Conservation (phyloP, 1,284 basidiomycete species). For the Rhizoctonia solani region DNA sequence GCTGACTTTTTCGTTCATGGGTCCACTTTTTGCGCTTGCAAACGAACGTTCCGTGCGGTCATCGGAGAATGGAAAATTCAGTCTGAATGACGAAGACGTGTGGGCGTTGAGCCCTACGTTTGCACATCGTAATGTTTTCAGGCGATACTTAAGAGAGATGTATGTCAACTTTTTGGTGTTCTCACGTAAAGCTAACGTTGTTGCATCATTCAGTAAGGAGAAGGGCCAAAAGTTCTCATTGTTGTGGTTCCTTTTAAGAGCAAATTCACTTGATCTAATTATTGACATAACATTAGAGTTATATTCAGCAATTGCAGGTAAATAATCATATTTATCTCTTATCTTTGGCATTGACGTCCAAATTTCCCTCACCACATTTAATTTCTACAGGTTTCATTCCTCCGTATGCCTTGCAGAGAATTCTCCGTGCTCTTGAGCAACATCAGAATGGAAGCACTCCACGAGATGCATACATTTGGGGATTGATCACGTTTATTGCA, state of each 20-base stretch:
- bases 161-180: neutral
- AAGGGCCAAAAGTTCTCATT: conserved; percentile 48
- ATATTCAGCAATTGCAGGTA: conserved; percentile 57
- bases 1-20: conserved; percentile 76
- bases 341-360: neutral
- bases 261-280: conserved; percentile 74
- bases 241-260: conserved; percentile 65
- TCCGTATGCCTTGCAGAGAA: conserved; percentile 40
- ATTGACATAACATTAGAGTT: conserved; percentile 60
- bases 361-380: neutral
- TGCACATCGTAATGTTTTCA: conserved; percentile 66
- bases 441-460: conserved; percentile 2
- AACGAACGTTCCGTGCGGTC: conserved; percentile 26
- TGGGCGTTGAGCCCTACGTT: conserved; percentile 50
- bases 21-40: conserved; percentile 64
- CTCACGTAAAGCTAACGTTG: conserved; percentile 29
- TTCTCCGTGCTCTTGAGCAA: conserved; percentile 41
- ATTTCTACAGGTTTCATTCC: conserved; percentile 50
- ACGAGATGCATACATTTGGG: conserved; percentile 40
- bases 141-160: conserved; percentile 52
- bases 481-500: conserved; percentile 42
- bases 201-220: conserved; percentile 44
- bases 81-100: conserved; percentile 69
- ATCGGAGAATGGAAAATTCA: conserved; percentile 48
- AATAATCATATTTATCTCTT: neutral